Base-by-base conservation (phyloP, 495 filamentous ascomycete genomes). In the Lasiosphaeriaceae sp. region DNA sequence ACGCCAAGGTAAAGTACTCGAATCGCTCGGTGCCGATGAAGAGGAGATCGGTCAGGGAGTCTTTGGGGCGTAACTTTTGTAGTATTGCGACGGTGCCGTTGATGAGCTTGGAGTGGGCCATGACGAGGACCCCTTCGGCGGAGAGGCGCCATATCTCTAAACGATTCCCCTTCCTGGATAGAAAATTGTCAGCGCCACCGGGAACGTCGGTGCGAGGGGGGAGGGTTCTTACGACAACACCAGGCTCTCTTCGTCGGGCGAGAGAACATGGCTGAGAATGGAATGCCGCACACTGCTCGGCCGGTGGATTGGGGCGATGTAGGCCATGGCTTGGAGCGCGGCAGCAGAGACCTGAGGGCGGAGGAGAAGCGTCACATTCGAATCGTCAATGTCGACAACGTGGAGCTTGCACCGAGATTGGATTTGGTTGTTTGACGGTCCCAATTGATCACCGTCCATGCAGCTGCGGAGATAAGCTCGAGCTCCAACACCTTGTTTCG, bases 1-100 rank as follows among this genome's bases (percentile, higher is more conserved):
- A 99, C 0, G 78, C 83, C 16, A 96, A 71, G 6, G 90, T 94
- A 66, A 96, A 96, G 72, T 96, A 97, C 56, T 87, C 85, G 63
- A 86, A 89, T 52, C 89, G 85, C 65, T 96, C 87, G 11, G 94
- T 97, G 31, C 90, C 93, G 58, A 99, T 80, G 67, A 99, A 96
- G 61, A 99, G 83, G 61, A 97, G 84, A 60, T 97, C 92, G 9
- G 86, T 92, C 5, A 75, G 66, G 17, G 89, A 82, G 62, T 87
- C 80, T 19, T 81, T 79, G 12, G 92, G 94, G 0, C 83, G 84
- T 19, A 99, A 77, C 60, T 86, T 88, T 55, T 91, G 84, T 41
- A 99, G 83, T 74, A 96, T 90, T 0, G 88, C 85, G 52, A 97
- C 84, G 61, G 84, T 86, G 63, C 92, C 95, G 66, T 90, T 92